These are phyloP conservation scores for Paramecium sonneborni DNA, from an alignment of 73 alveolate species.

Conservation along the genomic window DNA sequence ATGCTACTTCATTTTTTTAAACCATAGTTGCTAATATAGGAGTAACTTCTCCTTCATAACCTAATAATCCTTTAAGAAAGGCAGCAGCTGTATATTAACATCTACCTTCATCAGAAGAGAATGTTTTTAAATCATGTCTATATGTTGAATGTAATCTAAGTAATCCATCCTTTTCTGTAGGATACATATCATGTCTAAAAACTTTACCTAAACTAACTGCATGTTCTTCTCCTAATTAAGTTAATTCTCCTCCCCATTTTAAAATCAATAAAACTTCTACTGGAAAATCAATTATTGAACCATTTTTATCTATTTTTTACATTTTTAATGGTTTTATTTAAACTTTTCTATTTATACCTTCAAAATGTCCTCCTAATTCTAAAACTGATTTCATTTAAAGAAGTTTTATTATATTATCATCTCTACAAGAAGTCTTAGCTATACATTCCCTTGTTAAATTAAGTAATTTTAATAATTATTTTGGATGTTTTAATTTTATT, in stretches of 20 bases:
- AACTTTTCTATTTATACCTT: constrained; percentile 68
- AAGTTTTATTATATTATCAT: constrained; percentile 83
- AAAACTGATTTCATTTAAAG: constrained; percentile 89
- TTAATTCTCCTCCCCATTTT: constrained; percentile 97
- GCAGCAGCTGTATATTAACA: constrained; percentile 97
- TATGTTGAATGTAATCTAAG: constrained; percentile 94
- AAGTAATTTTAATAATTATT: constrained; percentile 72
- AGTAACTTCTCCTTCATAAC: constrained; percentile 89
- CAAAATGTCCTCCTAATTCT: constrained; percentile 70
- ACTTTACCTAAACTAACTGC: constrained; percentile 85
- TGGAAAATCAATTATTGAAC: constrained; percentile 55
- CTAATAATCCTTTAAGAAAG: constrained; percentile 92
- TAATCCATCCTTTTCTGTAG: constrained; percentile 84
- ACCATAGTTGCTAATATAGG: constrained; percentile 93
- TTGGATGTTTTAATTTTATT: constrained; percentile 77
- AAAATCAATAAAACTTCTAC: constrained; percentile 79
- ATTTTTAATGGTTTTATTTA: constrained; percentile 47
- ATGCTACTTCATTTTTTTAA: constrained; percentile 80
- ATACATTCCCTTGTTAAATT: constrained; percentile 78
- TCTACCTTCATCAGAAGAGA: constrained; percentile 96
- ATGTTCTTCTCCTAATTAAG: constrained; percentile 94
- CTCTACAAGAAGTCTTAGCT: constrained; percentile 72
- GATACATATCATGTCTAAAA: constrained; percentile 87
- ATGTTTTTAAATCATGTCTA: constrained; percentile 95
- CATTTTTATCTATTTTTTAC: background rate